Percentiles rank a stretch among this genome's conserved stretches.
phyloP scores from a whole-genome alignment of 2,329 filamentous ascomycete species.

The Bretziella fagacearum region DNA sequence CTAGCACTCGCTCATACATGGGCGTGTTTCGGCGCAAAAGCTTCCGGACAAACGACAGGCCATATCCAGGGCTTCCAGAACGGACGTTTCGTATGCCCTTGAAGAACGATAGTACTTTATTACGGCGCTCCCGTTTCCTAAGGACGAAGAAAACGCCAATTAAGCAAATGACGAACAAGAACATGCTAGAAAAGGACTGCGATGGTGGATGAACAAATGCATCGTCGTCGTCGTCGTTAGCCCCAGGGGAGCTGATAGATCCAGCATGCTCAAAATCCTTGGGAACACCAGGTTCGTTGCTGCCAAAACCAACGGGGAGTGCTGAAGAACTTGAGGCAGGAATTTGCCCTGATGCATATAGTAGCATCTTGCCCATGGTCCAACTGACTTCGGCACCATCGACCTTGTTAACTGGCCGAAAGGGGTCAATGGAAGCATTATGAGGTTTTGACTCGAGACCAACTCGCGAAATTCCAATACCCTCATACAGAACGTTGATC shows the following conservation, averaged over 20 bases:
- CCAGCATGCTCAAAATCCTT: conserved; percentile 73
- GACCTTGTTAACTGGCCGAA: conserved; percentile 87
- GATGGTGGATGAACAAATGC: conserved; percentile 51
- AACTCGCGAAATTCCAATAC: conserved; percentile 79
- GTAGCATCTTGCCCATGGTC: conserved; percentile 90
- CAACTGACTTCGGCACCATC: conserved; percentile 85
- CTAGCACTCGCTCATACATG: conserved; percentile 68
- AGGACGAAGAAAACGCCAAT: conserved; percentile 54
- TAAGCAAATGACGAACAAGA: conserved; percentile 63
- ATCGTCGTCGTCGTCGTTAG: conserved; percentile 33
- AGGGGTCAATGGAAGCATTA: conserved; percentile 62
- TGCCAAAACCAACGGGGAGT: conserved; percentile 81
- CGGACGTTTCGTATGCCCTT: conserved; percentile 22
- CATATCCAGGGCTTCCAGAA: conserved; percentile 26
- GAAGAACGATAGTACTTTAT: conserved; percentile 19
- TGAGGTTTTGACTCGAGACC: conserved; percentile 49
- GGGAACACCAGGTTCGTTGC: conserved; percentile 52
- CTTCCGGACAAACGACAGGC: conserved; percentile 36
- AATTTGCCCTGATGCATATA: conserved; percentile 84
- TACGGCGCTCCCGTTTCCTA: conserved; percentile 59
- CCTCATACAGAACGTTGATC: conserved; percentile 89
- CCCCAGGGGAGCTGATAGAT: conserved; percentile 13
- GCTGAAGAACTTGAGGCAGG: conserved; percentile 36
- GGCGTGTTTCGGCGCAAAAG: conserved; percentile 42
- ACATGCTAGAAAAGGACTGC: conserved; percentile 52